phyloP scores from a whole-genome alignment of 2,329 filamentous ascomycete genomes.

The Diaporthe citri region DNA sequence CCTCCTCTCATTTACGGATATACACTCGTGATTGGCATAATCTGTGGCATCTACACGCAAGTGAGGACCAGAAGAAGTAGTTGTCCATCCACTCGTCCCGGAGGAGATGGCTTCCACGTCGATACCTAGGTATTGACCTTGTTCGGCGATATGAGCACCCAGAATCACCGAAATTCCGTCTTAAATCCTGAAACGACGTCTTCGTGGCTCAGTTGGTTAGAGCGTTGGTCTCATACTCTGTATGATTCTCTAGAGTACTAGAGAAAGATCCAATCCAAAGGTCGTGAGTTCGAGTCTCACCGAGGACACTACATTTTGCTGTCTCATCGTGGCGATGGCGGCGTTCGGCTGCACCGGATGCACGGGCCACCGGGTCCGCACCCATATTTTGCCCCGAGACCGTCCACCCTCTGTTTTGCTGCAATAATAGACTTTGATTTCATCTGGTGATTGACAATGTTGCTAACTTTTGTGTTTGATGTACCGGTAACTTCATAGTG shows the following conservation, averaged over 20 bases:
- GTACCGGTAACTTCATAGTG: background rate
- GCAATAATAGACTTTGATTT: too few species aligned
- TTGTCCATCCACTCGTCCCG: background rate
- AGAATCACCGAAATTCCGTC: background rate
- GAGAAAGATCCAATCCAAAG: constrained; percentile 50
- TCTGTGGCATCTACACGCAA: background rate
- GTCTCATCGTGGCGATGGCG: background rate
- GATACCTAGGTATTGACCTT: too few species aligned
- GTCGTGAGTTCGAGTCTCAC: constrained; percentile 41
- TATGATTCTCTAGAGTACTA: constrained; percentile 14
- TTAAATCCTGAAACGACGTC: constrained; percentile 34
- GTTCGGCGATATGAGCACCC: background rate
- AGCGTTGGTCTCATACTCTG: constrained; percentile 53
- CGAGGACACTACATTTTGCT: constrained; percentile 31
- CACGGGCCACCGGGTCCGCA: background rate
- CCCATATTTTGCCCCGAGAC: too few species aligned
- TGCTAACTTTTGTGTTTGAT: too few species aligned
- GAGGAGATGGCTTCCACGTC: too few species aligned
- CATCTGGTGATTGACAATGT: too few species aligned
- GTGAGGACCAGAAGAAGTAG: background rate
- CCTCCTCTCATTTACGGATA: background rate
- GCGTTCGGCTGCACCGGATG: background rate
- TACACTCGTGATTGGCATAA: too few species aligned
- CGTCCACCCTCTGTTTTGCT: too few species aligned
- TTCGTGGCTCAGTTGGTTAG: constrained; percentile 55